phyloP scores from a whole-genome alignment of 2,329 filamentous ascomycete species.

The Thielaviopsis euricoi region DNA sequence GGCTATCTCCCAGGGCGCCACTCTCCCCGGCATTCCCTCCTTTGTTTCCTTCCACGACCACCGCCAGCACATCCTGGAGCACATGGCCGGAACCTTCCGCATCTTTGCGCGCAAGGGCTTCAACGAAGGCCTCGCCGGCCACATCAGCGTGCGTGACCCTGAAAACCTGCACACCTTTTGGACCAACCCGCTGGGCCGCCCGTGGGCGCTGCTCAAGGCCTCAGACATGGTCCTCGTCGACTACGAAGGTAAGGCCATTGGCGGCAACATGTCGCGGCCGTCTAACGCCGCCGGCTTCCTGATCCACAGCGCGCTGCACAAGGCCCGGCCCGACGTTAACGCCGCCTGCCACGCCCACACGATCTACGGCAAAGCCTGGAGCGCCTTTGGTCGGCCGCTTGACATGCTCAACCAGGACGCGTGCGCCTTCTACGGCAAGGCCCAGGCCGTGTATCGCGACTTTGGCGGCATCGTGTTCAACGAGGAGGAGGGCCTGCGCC shows the following conservation, averaged over 20 bases:
- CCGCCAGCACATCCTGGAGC: slow-evolving; percentile 22
- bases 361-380: slow-evolving; percentile 48
- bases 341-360: slow-evolving; percentile 53
- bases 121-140: slow-evolving; percentile 28
- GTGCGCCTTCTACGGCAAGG: slow-evolving; percentile 38
- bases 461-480: slow-evolving; percentile 34
- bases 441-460: slow-evolving; percentile 45
- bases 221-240: slow-evolving; percentile 53
- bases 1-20: slow-evolving; percentile 7
- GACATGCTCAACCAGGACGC: slow-evolving; percentile 56
- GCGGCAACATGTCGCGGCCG: slow-evolving; percentile 36
- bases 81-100: slow-evolving; percentile 30
- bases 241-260: slow-evolving; percentile 38
- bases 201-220: slow-evolving; percentile 48
- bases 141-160: slow-evolving; percentile 27
- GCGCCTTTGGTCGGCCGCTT: slow-evolving; percentile 40
- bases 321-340: slow-evolving; percentile 43
- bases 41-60: slow-evolving; percentile 15
- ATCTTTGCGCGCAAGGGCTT: slow-evolving; percentile 30
- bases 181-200: slow-evolving; percentile 43
- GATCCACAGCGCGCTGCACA: slow-evolving; percentile 50
- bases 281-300: slow-evolving; percentile 53
- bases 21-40: slow-evolving; percentile 5
- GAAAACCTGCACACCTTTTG: slow-evolving; percentile 21
- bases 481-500: slow-evolving; percentile 43